Evolutionary conservation across 2,329 filamentous ascomycete genomes (phyloP), one percentile per base, ranked within the genome.

Genomic region (Paecilomyces formosus): DNA sequence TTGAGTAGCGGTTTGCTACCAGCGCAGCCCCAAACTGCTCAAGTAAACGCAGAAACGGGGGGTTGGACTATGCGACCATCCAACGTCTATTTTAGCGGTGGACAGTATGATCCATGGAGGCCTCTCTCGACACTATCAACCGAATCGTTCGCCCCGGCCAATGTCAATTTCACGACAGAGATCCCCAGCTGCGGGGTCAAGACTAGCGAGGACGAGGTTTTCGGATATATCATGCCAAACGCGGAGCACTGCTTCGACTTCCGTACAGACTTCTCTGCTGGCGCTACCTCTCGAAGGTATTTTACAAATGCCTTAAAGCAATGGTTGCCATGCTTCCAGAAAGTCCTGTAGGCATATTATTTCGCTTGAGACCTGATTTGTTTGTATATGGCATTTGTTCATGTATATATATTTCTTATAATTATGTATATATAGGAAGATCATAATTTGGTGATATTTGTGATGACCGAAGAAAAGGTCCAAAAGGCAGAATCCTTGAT

Each of bases 21-120:
- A 1, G 58, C 66, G 9, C 70, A 67, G 53, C 79, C 81, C 4
- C 65, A 66, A 45, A 70, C 67, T 0, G 67, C 73, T 3, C 64
- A 63, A 12, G 73, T 74, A 7, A 83, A 83, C 64, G 57, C 60
- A 4, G 57, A 74, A 56, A 79, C 77, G 35, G 79, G 80, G 24
- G 81, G 81, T 56, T 83, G 80, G 80, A 64, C 66, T 49, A 78
- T 82, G 57, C 77, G 79, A 1, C 80, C 81, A 11, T 79, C 78
- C 9, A 82, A 82, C 59, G 72, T 75, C 1, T 82, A 78, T 70
- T 82, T 78, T 72, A 77, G 71, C 54, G 76, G 72, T 24, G 79
- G 80, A 3, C 74, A 82, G 57, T 81, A 76, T 61, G 81, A 83
- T 58, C 80, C 80, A 3, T 84, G 81, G 81, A 71, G 78, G 21